Conservation (phyloP, 2,329 filamentous ascomycete species). For the Cladosporium sp. region DNA sequence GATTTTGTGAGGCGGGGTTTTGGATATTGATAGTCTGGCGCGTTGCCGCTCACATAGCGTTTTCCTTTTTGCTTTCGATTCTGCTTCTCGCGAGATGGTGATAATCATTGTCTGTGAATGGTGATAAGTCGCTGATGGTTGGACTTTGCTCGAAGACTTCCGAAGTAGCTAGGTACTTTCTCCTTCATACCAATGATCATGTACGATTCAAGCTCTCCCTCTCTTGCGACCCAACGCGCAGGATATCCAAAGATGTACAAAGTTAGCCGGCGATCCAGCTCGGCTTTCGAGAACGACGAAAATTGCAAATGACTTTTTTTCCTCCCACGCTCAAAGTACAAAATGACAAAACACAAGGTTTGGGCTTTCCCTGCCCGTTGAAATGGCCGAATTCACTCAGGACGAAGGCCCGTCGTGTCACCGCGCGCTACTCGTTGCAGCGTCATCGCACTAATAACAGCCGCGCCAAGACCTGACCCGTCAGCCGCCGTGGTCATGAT, state of each 20-base stretch:
- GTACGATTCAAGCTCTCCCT: not conserved
- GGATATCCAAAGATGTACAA: not conserved
- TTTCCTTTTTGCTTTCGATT: not conserved
- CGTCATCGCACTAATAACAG: slow-evolving; percentile 32
- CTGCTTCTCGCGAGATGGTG: not conserved
- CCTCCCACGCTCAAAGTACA: not conserved
- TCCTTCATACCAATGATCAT: not conserved
- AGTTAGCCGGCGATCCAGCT: not conserved
- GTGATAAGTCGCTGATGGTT: not conserved
- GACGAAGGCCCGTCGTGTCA: slow-evolving; percentile 8
- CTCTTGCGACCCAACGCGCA: not conserved
- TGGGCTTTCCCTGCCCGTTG: too few relatives aligned
- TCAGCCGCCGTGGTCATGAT: slow-evolving; percentile 38
- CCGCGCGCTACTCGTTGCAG: slow-evolving; percentile 20
- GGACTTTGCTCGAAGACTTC: not conserved
- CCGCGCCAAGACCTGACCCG: slow-evolving; percentile 39
- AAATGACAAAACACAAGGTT: not conserved
- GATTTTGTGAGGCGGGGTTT: not conserved
- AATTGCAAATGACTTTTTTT: not conserved
- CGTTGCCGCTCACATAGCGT: too few relatives aligned
- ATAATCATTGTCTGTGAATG: not conserved
- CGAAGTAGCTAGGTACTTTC: too few relatives aligned
- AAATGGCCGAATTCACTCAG: not conserved
- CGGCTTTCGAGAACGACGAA: not conserved
- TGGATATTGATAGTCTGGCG: too few relatives aligned